phyloP scores from a whole-genome alignment of 768 basidiomycete genomes.

The Gelatoporia subvermispora region DNA sequence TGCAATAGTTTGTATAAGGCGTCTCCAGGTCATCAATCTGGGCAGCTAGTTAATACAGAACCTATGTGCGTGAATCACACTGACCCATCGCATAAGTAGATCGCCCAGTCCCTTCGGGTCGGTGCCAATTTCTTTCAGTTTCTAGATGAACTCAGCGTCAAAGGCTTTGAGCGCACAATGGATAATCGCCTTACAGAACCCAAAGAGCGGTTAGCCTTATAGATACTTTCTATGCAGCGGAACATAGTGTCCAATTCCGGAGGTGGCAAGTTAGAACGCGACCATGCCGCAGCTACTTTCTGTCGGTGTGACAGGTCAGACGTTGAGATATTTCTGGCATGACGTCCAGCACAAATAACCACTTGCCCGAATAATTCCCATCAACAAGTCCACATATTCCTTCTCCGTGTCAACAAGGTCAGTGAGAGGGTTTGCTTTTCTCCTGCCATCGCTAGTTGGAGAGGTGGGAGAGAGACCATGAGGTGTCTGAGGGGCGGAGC shows the following conservation, averaged over 20 bases:
- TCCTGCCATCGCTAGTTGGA: constrained; percentile 41
- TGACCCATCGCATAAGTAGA: constrained; percentile 94
- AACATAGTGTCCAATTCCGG: constrained; percentile 92
- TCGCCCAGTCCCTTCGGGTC: constrained; percentile 94
- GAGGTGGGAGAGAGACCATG: constrained; percentile 11
- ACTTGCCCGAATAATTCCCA: constrained; percentile 86
- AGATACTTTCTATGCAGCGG: constrained; percentile 85
- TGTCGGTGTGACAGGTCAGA: constrained; percentile 25
- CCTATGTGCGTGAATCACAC: constrained; percentile 23
- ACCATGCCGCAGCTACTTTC: constrained; percentile 99
- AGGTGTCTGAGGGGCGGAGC: constrained; percentile 9
- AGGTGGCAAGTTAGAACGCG: constrained; percentile 89
- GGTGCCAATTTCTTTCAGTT: constrained; percentile 90
- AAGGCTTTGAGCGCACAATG: constrained; percentile 6
- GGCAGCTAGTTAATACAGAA: constrained; percentile 9
- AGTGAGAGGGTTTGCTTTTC: constrained; percentile 74
- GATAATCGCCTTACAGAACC: constrained; percentile 50
- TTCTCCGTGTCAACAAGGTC: constrained; percentile 96
- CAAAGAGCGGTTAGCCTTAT: constrained; percentile 83
- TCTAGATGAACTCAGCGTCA: constrained; percentile 41
- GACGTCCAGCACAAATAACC: background rate
- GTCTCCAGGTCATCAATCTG: constrained; percentile 90
- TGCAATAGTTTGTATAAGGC: constrained; percentile 80
- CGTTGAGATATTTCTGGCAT: too few relatives aligned
- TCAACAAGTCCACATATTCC: constrained; percentile 83